phyloP scores from a whole-genome alignment of 495 filamentous ascomycete genomes.

The Penicillium paradoxum region DNA sequence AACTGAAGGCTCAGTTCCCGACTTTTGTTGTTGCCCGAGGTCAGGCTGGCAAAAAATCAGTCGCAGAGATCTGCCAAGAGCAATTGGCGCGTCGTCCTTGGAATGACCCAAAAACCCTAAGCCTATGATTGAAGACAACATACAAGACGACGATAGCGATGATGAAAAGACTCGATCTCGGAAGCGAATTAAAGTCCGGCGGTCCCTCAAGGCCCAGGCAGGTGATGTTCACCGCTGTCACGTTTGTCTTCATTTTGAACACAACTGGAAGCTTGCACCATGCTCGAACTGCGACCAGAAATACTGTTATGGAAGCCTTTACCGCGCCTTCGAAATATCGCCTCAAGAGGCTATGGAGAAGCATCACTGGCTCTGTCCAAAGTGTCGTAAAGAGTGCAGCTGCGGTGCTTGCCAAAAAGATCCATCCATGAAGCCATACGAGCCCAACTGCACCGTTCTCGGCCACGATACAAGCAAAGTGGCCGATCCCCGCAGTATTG shows the following conservation, averaged over 20 bases:
- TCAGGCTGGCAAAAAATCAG: conserved; percentile 60
- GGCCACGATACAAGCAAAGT: conserved; percentile 85
- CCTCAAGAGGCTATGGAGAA: conserved; percentile 75
- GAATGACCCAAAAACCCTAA: conserved; percentile 48
- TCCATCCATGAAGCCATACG: conserved; percentile 60
- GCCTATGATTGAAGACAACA: conserved; percentile 18
- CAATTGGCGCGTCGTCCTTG: conserved; percentile 69
- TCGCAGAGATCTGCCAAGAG: conserved; percentile 87
- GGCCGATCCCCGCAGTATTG: conserved; percentile 80
- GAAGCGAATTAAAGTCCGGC: conserved; percentile 44
- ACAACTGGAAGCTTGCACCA: conserved; percentile 71
- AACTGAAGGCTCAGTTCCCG: conserved; percentile 44
- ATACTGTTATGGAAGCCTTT: conserved; percentile 88
- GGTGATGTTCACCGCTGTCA: conserved; percentile 60
- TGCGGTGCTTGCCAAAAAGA: conserved; percentile 68
- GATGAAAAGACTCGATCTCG: conserved; percentile 33
- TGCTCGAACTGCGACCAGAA: conserved; percentile 68
- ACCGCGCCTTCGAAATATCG: conserved; percentile 80
- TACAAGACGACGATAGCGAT: conserved; percentile 9
- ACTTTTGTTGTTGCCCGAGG: conserved; percentile 60
- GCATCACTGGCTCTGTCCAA: conserved; percentile 79
- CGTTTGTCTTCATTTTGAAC: conserved; percentile 70
- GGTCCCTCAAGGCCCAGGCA: conserved; percentile 35
- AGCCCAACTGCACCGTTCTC: conserved; percentile 75
- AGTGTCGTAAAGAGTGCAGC: conserved; percentile 77